Base-by-base conservation (phyloP, 805 yeast species). In the Limtongozyma cylindracea region DNA sequence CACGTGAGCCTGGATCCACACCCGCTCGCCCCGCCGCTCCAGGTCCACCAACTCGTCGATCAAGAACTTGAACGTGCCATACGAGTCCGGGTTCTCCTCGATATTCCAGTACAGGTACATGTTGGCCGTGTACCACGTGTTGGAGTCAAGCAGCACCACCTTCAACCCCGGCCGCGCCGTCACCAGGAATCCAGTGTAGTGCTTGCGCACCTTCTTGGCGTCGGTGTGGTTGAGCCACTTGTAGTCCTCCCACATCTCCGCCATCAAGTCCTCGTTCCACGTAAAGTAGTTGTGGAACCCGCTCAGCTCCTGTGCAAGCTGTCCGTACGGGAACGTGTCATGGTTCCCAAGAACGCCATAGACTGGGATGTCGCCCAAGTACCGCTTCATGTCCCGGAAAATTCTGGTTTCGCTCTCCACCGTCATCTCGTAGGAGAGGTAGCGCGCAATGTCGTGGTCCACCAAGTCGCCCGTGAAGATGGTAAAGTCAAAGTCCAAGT, bases 381-480 rank as follows among this genome's bases (percentile, higher is more conserved):
- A 49, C 24, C 43, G 41, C 27, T 68, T 69, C 50, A 69, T 48
- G 27, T 66, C 56, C 10, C 50, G 58, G 20, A 71, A 76, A 28
- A 72, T 65, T 35, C 48, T 70, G 24, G 78, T 65, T 24, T 72
- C 91, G 6, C 70, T 68, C n/a, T n/a, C n/a, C n/a, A n/a, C n/a
- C n/a, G n/a, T n/a, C n/a, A n/a, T n/a, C n/a, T n/a, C n/a, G n/a
- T n/a, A n/a, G n/a, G n/a, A n/a, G n/a, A n/a, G n/a, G 6, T 56
- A 74, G 6, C 53, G 76, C 28, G 74, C 80, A 26, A 62, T 58
- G 31, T 61, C 67, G 34, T 70, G 82, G 37, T 70, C 78, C 24
- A 69, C 70, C 36, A 68, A 49, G 34, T 70, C 82, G 25, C 80
- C 80, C 4, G 78, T 70, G 49, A 70, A 70, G 18, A 70, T 40